Percentiles rank a stretch among this genome's conserved stretches.
Evolutionary conservation across 1,284 basidiomycete species (phyloP).

Genomic region (Rhodotorula sp.): DNA sequence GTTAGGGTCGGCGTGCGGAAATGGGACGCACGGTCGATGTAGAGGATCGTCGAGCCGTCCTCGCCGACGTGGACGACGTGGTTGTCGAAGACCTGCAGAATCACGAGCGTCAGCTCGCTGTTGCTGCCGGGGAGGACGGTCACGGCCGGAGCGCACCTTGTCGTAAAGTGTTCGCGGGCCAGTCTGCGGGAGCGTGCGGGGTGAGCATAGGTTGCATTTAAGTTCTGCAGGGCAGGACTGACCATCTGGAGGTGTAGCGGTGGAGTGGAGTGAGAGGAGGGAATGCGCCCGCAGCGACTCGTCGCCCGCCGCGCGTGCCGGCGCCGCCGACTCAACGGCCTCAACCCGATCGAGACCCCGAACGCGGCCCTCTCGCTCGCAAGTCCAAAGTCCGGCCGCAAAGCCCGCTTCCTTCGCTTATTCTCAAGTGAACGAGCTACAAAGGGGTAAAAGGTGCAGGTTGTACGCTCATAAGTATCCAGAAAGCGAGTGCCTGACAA

Average conservation of each 20-base stretch:
- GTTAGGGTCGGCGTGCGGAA: too few relatives aligned
- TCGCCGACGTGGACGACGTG: constrained; percentile 81
- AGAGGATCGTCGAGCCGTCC: constrained; percentile 82
- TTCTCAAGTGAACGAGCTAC: too few relatives aligned
- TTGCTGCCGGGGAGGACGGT: neutral
- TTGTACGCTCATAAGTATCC: too few relatives aligned
- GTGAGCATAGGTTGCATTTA: neutral
- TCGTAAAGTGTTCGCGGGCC: constrained; percentile 72
- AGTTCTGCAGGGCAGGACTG: neutral
- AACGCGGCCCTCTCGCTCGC: neutral
- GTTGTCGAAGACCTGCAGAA: constrained; percentile 75
- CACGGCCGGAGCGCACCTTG: constrained; percentile 57
- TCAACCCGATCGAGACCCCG: neutral
- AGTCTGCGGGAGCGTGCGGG: neutral
- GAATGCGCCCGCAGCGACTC: neutral
- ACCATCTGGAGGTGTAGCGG: neutral
- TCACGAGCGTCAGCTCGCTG: neutral
- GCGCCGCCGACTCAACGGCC: neutral
- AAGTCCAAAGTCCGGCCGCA: neutral
- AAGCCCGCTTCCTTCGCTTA: too few relatives aligned
- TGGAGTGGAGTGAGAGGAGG: neutral
- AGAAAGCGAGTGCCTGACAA: too few relatives aligned
- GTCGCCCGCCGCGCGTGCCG: neutral
- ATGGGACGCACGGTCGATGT: constrained; percentile 72
- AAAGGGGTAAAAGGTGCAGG: too few relatives aligned